Conservation (phyloP, 192 early-diverging fungal species). For the Pilaira anomala region DNA sequence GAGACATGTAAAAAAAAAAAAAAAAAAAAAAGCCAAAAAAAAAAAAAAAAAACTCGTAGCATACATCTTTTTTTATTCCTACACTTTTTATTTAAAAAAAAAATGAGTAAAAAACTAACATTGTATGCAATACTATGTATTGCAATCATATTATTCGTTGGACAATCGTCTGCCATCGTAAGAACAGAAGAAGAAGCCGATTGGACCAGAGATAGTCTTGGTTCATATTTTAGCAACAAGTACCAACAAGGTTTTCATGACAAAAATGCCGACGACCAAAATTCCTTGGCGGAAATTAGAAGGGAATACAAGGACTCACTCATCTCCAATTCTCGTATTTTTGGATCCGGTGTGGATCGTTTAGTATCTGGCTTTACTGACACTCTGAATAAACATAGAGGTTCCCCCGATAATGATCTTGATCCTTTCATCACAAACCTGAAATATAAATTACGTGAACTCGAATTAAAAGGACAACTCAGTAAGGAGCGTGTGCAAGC, state of each 20-base stretch:
- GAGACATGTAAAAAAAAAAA: too few species aligned
- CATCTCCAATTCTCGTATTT: not conserved
- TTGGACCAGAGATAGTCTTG: slow-evolving; percentile 6
- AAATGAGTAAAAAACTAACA: not conserved
- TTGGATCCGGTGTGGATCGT: slow-evolving; percentile 4
- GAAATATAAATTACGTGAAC: slow-evolving; percentile 4
- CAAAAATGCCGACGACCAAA: not conserved
- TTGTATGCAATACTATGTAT: slow-evolving; percentile 4
- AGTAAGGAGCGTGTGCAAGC: slow-evolving; percentile 4
- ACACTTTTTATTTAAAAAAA: slow-evolving; percentile 1
- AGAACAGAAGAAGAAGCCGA: not conserved
- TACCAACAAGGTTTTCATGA: not conserved
- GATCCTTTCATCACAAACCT: not conserved
- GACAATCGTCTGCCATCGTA: not conserved
- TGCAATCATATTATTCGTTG: not conserved
- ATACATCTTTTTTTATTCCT: not conserved
- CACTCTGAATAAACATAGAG: not conserved
- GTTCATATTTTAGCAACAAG: not conserved
- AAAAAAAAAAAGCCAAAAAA: too few species aligned
- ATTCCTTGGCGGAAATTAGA: not conserved
- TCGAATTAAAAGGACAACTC: slow-evolving; percentile 11
- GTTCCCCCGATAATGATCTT: not conserved
- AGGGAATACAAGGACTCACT: slow-evolving; percentile 10
- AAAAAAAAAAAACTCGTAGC: too few species aligned
- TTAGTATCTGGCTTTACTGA: not conserved